phyloP scores from a whole-genome alignment of 768 basidiomycete genomes.

The Pseudohyphozyma bogoriensis region DNA sequence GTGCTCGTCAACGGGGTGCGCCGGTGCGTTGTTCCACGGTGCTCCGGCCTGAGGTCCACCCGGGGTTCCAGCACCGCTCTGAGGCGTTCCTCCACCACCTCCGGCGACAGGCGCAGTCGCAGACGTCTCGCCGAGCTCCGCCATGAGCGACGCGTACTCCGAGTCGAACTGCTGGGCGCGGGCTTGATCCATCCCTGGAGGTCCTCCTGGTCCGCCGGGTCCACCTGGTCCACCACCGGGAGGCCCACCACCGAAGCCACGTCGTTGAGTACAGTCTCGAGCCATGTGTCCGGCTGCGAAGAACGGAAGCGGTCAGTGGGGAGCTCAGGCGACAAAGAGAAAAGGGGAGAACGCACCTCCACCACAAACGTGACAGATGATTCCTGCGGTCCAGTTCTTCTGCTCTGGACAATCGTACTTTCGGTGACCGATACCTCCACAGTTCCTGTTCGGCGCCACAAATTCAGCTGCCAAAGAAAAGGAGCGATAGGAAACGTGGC shows the following conservation, averaged over 20 bases:
- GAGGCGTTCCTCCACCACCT: not conserved
- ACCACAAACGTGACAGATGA: constrained; percentile 97
- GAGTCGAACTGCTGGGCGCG: constrained; percentile 80
- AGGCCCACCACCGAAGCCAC: constrained; percentile 33
- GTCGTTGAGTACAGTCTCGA: constrained; percentile 85
- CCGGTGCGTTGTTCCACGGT: not conserved
- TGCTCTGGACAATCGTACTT: constrained; percentile 99
- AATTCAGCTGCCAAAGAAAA: not conserved
- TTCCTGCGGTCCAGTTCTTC: constrained; percentile 96
- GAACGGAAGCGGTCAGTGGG: not conserved
- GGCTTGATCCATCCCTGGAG: constrained; percentile 45
- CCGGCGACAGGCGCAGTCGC: constrained; percentile 3
- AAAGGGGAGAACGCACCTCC: constrained; percentile 43
- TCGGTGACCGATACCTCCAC: constrained; percentile 84
- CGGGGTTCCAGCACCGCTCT: constrained; percentile 24
- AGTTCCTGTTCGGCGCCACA: no score
- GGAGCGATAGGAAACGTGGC: not conserved
- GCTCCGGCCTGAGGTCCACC: constrained; percentile 21
- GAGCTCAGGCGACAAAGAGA: not conserved
- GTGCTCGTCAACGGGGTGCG: constrained; percentile 25
- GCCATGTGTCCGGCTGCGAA: constrained; percentile 85
- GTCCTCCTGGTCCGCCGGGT: constrained; percentile 3
- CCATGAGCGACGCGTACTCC: constrained; percentile 95
- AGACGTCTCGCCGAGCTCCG: constrained; percentile 72
- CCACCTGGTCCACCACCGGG: constrained; percentile 11